Percentiles rank a stretch among this genome's conserved stretches.
These are phyloP conservation scores for Irpex lacteus DNA, from an alignment of 1,284 basidiomycete genomes.

Conservation along the genomic window DNA sequence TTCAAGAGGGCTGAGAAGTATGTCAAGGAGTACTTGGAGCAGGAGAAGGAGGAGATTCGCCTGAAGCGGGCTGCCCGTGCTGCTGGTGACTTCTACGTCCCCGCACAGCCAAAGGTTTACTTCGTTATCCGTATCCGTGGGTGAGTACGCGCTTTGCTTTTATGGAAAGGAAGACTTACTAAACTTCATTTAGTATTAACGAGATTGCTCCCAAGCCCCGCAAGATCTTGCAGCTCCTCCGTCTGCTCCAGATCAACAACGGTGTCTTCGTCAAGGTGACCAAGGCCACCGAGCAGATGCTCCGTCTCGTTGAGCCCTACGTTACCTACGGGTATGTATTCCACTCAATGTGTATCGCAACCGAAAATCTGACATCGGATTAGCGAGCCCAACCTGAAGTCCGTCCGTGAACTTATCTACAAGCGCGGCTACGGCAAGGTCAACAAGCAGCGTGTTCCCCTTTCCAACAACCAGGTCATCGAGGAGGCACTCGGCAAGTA, in stretches of 20 bases:
- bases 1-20: constrained; percentile 99
- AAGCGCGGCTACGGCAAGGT: constrained; percentile 99
- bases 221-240: constrained; percentile 98
- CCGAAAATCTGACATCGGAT: constrained; percentile 34
- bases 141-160: constrained; percentile 43
- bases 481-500: constrained; percentile 91
- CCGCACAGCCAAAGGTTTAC: constrained; percentile 95
- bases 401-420: constrained; percentile 97
- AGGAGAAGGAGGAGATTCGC: constrained; percentile 97
- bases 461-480: constrained; percentile 93
- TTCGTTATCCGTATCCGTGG: constrained; percentile 97
- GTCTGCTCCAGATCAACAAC: constrained; percentile 99
- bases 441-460: constrained; percentile 95
- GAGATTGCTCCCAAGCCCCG: constrained; percentile 99
- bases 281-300: constrained; percentile 96
- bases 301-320: constrained; percentile 96
- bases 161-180: background rate
- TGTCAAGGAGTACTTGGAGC: constrained; percentile 92
- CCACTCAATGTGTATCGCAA: constrained; percentile 5
- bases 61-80: constrained; percentile 92
- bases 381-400: constrained; percentile 94
- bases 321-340: constrained; percentile 85
- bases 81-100: constrained; percentile 96
- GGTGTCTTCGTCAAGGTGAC: constrained; percentile 98
- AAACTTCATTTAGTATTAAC: constrained; percentile 76